A percentile compares a stretch with the other conserved stretches of the same genome.
Conservation (phyloP, 2,329 filamentous ascomycete species). For the Trichoderma koningii region DNA sequence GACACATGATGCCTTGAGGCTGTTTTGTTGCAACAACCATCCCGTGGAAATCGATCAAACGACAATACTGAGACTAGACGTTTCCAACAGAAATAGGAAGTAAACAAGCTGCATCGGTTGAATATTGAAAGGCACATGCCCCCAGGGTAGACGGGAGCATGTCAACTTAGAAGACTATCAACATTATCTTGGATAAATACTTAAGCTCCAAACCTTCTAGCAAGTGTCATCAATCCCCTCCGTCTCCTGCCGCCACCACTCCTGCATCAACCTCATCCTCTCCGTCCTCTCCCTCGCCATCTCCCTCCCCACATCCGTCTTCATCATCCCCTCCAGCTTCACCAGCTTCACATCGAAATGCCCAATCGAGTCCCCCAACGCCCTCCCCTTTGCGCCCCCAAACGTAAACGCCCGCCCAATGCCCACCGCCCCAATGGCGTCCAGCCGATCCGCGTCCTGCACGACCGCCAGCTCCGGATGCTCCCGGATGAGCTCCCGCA, state of each 20-base stretch:
- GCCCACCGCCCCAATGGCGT: constrained; percentile 85
- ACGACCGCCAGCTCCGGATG: constrained; percentile 71
- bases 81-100: too few species aligned
- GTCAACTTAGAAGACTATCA: too few species aligned
- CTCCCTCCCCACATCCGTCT: constrained; percentile 57
- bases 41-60: too few species aligned
- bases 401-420: constrained; percentile 69
- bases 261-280: constrained; percentile 54
- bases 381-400: constrained; percentile 63
- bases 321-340: constrained; percentile 64
- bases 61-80: too few species aligned
- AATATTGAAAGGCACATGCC: too few species aligned
- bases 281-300: constrained; percentile 57
- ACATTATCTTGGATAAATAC: background rate
- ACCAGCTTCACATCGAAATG: constrained; percentile 80
- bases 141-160: too few species aligned
- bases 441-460: constrained; percentile 90
- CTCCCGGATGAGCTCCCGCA: constrained; percentile 60
- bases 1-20: too few species aligned
- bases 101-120: too few species aligned
- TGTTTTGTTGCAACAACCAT: too few species aligned
- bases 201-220: background rate
- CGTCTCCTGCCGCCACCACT: constrained; percentile 61
- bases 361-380: constrained; percentile 65
- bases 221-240: constrained; percentile 22